Conservation (phyloP, 805 yeast species). For the Lipomyces sp. region DNA sequence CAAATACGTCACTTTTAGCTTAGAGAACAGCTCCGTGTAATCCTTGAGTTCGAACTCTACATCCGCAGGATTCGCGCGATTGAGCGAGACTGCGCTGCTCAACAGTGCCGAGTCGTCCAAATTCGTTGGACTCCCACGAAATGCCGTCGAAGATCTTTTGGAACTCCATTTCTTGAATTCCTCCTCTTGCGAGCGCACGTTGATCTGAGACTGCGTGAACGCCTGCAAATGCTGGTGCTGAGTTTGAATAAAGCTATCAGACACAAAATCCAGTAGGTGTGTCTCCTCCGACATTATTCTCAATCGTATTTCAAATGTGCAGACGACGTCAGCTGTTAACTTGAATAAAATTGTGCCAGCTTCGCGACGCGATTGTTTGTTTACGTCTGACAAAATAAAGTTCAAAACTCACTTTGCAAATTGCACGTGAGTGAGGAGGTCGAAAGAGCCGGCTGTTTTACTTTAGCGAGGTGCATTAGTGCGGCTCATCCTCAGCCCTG, state of each 20-base stretch:
- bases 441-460: no score
- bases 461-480: no score
- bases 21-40: slow-evolving; percentile 44
- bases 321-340: no score
- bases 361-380: no score
- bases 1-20: slow-evolving; percentile 60
- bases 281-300: no score
- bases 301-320: no score
- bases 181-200: slow-evolving; percentile 10
- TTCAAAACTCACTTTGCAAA: no score
- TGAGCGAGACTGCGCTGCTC: background rate
- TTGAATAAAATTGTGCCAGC: no score
- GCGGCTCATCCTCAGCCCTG: no score
- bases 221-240: background rate
- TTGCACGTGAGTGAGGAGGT: no score
- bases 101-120: background rate
- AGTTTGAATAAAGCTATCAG: background rate
- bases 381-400: no score
- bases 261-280: background rate
- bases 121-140: slow-evolving; percentile 3
- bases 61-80: slow-evolving; percentile 33
- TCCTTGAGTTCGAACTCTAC: slow-evolving; percentile 32
- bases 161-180: slow-evolving; percentile 15
- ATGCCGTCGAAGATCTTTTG: slow-evolving; percentile 6
- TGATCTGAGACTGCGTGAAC: slow-evolving; percentile 1